phyloP scores from a whole-genome alignment of 352 stramenopile species.

The Pythium plurisporium region DNA sequence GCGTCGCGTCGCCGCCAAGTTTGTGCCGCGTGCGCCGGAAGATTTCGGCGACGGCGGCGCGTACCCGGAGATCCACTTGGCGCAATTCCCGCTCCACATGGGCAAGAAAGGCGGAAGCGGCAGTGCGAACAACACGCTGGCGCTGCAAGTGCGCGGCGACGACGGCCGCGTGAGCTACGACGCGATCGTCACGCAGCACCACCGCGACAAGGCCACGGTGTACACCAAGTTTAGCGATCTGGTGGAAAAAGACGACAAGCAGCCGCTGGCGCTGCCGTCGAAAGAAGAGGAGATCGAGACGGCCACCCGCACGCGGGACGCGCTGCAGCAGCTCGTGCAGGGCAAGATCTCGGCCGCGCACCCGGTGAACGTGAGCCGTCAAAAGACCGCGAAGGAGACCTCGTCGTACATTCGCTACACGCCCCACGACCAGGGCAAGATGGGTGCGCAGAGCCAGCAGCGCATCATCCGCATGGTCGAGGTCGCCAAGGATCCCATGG shows the following conservation, averaged over 20 bases:
- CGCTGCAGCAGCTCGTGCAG: slow-evolving; percentile 88
- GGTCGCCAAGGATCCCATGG: slow-evolving; percentile 98
- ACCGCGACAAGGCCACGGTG: slow-evolving; percentile 92
- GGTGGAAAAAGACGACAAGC: slow-evolving; percentile 85
- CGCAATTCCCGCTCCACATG: slow-evolving; percentile 96
- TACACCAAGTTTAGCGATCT: slow-evolving; percentile 94
- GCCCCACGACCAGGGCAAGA: slow-evolving; percentile 72
- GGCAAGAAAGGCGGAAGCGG: slow-evolving; percentile 85
- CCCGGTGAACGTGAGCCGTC: slow-evolving; percentile 66
- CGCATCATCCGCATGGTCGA: slow-evolving; percentile 99
- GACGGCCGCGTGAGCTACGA: slow-evolving; percentile 92
- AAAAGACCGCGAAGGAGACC: slow-evolving; percentile 88
- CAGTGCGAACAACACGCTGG: slow-evolving; percentile 68
- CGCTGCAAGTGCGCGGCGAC: slow-evolving; percentile 91
- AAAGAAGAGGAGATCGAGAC: slow-evolving; percentile 72
- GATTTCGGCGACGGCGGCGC: slow-evolving; percentile 98
- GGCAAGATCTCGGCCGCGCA: slow-evolving; percentile 89
- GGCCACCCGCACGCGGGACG: slow-evolving; percentile 66
- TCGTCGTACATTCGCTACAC: slow-evolving; percentile 85
- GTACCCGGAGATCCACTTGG: slow-evolving; percentile 98
- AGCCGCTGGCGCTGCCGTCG: slow-evolving; percentile 41
- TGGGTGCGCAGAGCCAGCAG: slow-evolving; percentile 67
- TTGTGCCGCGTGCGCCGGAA: slow-evolving; percentile 50
- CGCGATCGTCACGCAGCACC: slow-evolving; percentile 96
- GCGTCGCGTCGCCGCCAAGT: slow-evolving; percentile 44